Evolutionary conservation across 2,329 filamentous ascomycete species (phyloP), one percentile per base, ranked within the genome.

Genomic region (Aspergillaceae sp.): DNA sequence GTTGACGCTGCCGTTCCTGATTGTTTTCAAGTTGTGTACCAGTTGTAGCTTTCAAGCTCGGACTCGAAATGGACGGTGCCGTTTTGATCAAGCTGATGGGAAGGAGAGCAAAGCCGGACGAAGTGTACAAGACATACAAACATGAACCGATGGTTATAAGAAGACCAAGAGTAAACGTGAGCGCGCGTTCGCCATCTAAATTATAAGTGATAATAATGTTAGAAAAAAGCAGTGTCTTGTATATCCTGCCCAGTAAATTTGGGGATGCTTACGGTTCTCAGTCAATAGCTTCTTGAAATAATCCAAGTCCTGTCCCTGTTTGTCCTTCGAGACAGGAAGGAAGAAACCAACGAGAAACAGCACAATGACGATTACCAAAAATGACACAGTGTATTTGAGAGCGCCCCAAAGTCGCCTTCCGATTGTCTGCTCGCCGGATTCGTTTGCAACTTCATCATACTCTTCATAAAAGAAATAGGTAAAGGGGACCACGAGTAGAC

Each of bases 381-480:
- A 97, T 49, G 82, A 84, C 42, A 90, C 70, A 0, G 92, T 96
- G 70, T 96, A 97, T 69, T 94, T 95, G 63, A 87, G 73, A 3
- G 92, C 88, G n/a, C 83, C 83, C 78, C 83, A 84, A 49, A 97
- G 77, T 45, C 88, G 79, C 59, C 81, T 78, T 5, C 75, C 76
- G 48, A 84, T 67, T 2, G 85, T 84, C 63, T 90, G 83, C 29
- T 79, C 81, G 30, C 87, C 86, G 50, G 87, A 80, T 58, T 94
- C 87, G 32, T 84, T 78, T 50, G 89, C 89, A 19, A 91, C 83
- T 69, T 96, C 89, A 59, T 96, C 91, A 55, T 94, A 94, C 67
- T 97, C 92, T 66, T 98, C 92, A 61, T 94, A 92, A 82, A 86
- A 96, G 66, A 98, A 98, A 72, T 98, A 98, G 41, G 90, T 85